Percentiles rank a stretch among this genome's conserved stretches.
These are phyloP conservation scores for Coemansia sp. DNA, from an alignment of 192 early-diverging fungal species.

Conservation along the genomic window DNA sequence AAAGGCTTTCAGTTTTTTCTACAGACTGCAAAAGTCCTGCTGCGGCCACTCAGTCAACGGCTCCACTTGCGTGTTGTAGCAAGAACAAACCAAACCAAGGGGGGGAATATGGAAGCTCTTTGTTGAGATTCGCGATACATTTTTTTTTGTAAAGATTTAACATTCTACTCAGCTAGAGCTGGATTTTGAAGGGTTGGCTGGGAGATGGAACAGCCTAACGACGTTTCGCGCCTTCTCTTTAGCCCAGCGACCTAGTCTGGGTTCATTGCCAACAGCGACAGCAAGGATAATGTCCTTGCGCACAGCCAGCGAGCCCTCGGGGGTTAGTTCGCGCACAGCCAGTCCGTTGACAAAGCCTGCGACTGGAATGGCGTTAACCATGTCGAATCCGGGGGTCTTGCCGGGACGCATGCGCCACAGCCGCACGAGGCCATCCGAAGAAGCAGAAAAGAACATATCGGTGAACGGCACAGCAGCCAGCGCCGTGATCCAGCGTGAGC, in stretches of 20 bases:
- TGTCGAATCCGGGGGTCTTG: slow-evolving; percentile 62
- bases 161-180: slow-evolving; percentile 10
- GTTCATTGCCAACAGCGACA: slow-evolving; percentile 86
- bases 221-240: slow-evolving; percentile 81
- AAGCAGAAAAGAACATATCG: slow-evolving; percentile 89
- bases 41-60: neutral
- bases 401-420: slow-evolving; percentile 83
- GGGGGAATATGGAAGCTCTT: neutral
- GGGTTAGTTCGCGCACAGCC: slow-evolving; percentile 31
- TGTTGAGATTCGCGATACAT: neutral
- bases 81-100: neutral
- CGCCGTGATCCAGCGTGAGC: slow-evolving; percentile 85
- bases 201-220: slow-evolving; percentile 70
- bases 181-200: slow-evolving; percentile 2
- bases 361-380: slow-evolving; percentile 62
- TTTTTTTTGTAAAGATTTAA: neutral
- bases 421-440: slow-evolving; percentile 85
- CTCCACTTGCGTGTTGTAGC: neutral
- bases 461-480: slow-evolving; percentile 82
- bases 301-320: slow-evolving; percentile 16
- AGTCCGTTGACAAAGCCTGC: slow-evolving; percentile 65
- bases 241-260: slow-evolving; percentile 88
- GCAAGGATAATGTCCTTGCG: slow-evolving; percentile 58
- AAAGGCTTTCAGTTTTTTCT: neutral
- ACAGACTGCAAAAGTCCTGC: neutral